Base-by-base conservation (phyloP, 352 stramenopile genomes). In the Blastocystis sp. region DNA sequence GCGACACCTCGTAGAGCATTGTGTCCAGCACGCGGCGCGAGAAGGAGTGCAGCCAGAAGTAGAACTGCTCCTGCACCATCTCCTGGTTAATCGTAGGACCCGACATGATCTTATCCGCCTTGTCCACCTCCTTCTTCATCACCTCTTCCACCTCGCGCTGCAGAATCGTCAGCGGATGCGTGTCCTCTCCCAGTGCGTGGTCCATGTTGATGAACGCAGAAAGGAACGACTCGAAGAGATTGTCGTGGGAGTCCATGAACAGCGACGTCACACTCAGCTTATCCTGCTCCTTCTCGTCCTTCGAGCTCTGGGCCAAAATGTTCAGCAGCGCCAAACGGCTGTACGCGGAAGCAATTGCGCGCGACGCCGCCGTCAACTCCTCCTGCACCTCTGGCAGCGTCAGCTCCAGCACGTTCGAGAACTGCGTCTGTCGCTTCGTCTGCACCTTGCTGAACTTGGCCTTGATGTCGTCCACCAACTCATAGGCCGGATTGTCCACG, bases 181-280 rank as follows among this genome's bases (percentile, higher is more conserved):
- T 57, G 40, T 75, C 53, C 42, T 36, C 24, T 4, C 24, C 14
- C 9, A 29, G 18, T n/a, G n/a, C n/a, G n/a, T 61, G 16, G 29
- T 48, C 24, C 1, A 40, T 42, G 21, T 53, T 34, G 24, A 85
- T 56, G 32, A 85, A 85, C 2, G 75, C 75, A 11, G 57, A 63
- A 18, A 85, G 29, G 63, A 85, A 85, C 24, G 44, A 72, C 29
- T 76, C 48, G 48, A 85, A 85, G 2, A 76, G 40, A 75, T 85
- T 46, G 40, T 59, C 75, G 21, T 42, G 44, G 21, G 38, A 18
- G 38, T 85, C 57, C 75, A 85, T 49, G 63, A 85, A 85, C 21
- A 85, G 32, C 3, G 57, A 72, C 18, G 36, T 59, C n/a, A 67
- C 65, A 48, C 49, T 85, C 9, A 85, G n/a, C 40, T 85, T 85